These are phyloP conservation scores for Sicyos baderoa DNA, from an alignment of 306 rosid genomes.

Conservation along the genomic window DNA sequence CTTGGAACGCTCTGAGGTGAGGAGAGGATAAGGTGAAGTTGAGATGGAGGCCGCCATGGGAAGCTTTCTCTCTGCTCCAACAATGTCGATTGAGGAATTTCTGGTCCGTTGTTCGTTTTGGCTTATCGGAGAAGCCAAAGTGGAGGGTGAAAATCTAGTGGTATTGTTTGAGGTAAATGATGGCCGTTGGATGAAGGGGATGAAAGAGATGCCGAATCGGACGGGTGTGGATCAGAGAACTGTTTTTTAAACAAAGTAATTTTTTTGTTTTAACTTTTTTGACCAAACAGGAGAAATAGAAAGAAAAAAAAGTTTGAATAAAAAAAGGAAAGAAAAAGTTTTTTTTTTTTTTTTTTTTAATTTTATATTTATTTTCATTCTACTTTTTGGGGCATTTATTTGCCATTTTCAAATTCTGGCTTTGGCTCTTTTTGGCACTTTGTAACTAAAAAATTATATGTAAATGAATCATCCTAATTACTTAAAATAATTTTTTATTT, in stretches of 20 bases:
- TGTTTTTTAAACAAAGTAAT: not conserved
- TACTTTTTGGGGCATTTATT: too few relatives aligned
- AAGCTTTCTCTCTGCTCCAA: constrained; percentile 6
- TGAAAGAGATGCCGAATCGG: not conserved
- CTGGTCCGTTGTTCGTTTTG: constrained; percentile 4
- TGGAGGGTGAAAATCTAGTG: not conserved
- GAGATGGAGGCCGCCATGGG: constrained; percentile 67
- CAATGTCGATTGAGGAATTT: constrained; percentile 2
- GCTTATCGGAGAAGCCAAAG: constrained; percentile 18
- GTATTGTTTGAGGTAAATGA: not conserved
- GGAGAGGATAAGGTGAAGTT: constrained; percentile 31
- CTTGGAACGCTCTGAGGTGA: constrained; percentile 30
- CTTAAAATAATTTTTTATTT: too few relatives aligned
- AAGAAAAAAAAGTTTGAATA: not conserved
- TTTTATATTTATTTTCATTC: too few relatives aligned
- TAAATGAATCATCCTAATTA: too few relatives aligned
- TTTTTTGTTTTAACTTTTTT: not conserved
- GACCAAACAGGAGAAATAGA: not conserved
- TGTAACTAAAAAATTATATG: too few relatives aligned
- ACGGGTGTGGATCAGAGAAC: not conserved
- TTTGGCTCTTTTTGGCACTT: too few relatives aligned
- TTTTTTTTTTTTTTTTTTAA: too few relatives aligned
- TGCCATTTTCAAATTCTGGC: too few relatives aligned
- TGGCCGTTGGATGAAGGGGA: constrained; percentile 11
- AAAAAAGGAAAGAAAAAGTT: not conserved